Conservation (phyloP, 1,284 basidiomycete genomes). For the Sanghuangporus weigelae region DNA sequence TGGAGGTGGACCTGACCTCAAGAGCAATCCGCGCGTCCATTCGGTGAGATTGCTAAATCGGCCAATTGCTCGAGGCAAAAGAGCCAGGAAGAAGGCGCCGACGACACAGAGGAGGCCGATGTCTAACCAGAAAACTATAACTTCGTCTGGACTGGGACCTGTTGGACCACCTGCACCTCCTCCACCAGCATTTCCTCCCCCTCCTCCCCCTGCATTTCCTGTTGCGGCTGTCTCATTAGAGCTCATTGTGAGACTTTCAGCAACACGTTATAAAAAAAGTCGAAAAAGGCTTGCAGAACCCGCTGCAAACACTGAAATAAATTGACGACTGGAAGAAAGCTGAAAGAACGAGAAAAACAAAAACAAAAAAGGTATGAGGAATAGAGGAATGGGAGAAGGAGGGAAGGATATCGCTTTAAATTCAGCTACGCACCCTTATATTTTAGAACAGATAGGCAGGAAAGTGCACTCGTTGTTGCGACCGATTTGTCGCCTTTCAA, state of each 20-base stretch:
- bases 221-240: not conserved
- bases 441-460: not conserved
- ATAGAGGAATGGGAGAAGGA: not conserved
- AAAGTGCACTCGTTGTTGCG: not conserved
- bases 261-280: not conserved
- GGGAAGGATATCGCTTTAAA: not conserved
- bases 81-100: constrained; percentile 34
- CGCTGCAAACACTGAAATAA: not conserved
- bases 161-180: not conserved
- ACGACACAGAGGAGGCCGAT: constrained; percentile 38
- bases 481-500: not conserved
- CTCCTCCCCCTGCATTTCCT: not conserved
- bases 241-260: not conserved
- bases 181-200: not conserved
- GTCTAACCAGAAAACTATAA: constrained; percentile 25
- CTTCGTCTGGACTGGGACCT: constrained; percentile 1
- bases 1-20: constrained; percentile 20
- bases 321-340: no score
- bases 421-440: not conserved
- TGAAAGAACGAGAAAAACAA: not conserved
- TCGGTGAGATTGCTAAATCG: constrained; percentile 40
- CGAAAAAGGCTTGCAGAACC: not conserved
- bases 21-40: constrained; percentile 40
- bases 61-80: constrained; percentile 42
- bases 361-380: not conserved